Conservation (phyloP, 768 basidiomycete species). For the Lactifluus subvellereus region DNA sequence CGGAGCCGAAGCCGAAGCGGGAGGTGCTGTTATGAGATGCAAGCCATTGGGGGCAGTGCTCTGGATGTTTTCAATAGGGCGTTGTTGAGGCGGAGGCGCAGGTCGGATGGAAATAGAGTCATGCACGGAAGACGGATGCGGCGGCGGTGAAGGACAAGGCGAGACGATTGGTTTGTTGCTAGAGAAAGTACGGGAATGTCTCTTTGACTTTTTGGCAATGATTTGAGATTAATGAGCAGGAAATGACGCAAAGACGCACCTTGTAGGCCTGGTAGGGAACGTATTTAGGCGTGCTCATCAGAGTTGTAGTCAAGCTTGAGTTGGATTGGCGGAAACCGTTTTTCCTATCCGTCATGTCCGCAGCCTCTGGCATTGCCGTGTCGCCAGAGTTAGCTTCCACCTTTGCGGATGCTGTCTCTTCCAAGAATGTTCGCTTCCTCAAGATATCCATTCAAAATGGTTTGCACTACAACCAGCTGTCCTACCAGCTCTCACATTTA, state of each 20-base stretch:
- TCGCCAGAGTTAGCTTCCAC: constrained; percentile 49
- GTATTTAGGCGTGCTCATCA: constrained; percentile 30
- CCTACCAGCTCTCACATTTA: constrained; percentile 27
- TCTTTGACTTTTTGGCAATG: constrained; percentile 36
- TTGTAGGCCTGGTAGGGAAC: constrained; percentile 49
- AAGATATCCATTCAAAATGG: constrained; percentile 74
- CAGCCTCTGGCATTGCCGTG: constrained; percentile 64
- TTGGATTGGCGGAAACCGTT: neutral
- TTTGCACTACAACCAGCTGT: constrained; percentile 33
- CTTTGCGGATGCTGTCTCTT: constrained; percentile 55
- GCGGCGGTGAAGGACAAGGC: constrained; percentile 18
- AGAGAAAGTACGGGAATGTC: constrained; percentile 41
- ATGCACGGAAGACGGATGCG: neutral
- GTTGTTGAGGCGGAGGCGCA: neutral
- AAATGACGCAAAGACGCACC: constrained; percentile 28
- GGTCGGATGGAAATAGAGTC: constrained; percentile 1
- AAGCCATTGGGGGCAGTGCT: neutral
- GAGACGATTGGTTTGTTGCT: constrained; percentile 24
- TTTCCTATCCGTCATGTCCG: constrained; percentile 48
- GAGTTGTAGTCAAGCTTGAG: constrained; percentile 9
- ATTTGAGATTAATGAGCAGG: constrained; percentile 5
- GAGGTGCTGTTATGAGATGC: neutral
- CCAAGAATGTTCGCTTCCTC: constrained; percentile 57
- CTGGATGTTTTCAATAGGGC: neutral
- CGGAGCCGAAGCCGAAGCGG: neutral